Evolutionary conservation across 164 flowering plant genomes (phyloP), one percentile per base, ranked within the genome.

Genomic region (Liriodendron chinense): DNA sequence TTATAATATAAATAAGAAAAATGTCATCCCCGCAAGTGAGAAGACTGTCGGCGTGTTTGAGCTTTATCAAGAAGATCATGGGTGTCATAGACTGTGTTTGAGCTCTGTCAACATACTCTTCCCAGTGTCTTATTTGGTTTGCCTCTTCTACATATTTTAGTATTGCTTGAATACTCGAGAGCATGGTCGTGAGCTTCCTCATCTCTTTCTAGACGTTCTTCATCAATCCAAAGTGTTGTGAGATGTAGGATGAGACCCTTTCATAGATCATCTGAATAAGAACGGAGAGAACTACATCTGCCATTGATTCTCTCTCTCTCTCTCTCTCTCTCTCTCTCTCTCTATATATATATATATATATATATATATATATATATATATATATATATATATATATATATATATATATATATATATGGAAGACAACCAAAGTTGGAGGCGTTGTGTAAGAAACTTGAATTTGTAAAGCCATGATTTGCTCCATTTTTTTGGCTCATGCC

Each of bases 51-150:
- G 1, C 34, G 23, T 71, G 56, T 61, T 12, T 21, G 22, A 48
- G 16, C 65, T 20, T 74, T 70, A 24, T 74, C 49, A 3, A 67
- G 70, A 3, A 67, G 6, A 16, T 67, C 70, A 12, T 67, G 48
- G 5, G 6, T 1, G 13, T 67, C 70, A n/a, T 26, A 67, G n/a
- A 21, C 20, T 6, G 18, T 67, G 47, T 28, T 67, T 26, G 22
- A 67, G 70, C 70, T 34, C 7, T 1, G 2, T 67, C n/a, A 67
- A 20, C 70, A 48, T 25, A 26, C 3, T 7, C n/a, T 0, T 34
- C 48, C 14, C 8, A 1, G 8, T 62, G 74, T 26, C 48, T 20
- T 26, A 20, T 28, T 16, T 26, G 16, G 9, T 16, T 25, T 34
- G 49, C 49, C 1, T 67, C 48, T 13, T 62, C 26, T 1, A 68